Conservation (phyloP, 306 rosid genomes). For the Glycine latifolia region DNA sequence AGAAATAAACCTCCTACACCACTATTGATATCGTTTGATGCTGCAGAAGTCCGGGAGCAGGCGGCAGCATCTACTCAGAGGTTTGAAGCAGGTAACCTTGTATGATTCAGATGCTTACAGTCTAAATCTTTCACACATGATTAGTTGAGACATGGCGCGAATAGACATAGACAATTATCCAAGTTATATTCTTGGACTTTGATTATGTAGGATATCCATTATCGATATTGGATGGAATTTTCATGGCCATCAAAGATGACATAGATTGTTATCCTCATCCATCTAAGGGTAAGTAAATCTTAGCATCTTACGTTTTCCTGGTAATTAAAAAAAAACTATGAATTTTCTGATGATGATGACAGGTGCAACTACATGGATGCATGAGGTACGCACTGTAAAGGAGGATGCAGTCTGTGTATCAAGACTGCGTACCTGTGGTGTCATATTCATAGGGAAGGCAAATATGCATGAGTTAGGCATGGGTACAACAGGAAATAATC, state of each 20-base stretch:
- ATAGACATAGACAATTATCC: constrained; percentile 8
- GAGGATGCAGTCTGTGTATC: constrained; percentile 79
- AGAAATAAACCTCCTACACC: constrained; percentile 66
- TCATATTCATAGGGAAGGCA: constrained; percentile 87
- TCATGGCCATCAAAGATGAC: constrained; percentile 96
- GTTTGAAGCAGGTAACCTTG: constrained; percentile 79
- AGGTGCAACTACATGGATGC: constrained; percentile 96
- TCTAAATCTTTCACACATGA: constrained; percentile 18
- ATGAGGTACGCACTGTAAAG: constrained; percentile 78
- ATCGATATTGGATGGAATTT: constrained; percentile 94
- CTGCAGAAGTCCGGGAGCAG: constrained; percentile 78
- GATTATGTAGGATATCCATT: constrained; percentile 71
- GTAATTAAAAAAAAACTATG: constrained; percentile 25
- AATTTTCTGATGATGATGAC: constrained; percentile 43
- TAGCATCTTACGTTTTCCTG: constrained; percentile 26
- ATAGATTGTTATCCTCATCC: constrained; percentile 89
- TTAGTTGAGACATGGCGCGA: constrained; percentile 30
- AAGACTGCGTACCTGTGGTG: constrained; percentile 86
- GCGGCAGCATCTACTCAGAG: constrained; percentile 90
- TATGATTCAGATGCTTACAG: constrained; percentile 42
- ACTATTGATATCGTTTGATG: constrained; percentile 79
- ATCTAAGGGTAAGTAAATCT: constrained; percentile 70
- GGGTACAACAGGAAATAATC: constrained; percentile 98
- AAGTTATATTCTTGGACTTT: constrained; percentile 38
- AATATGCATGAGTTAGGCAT: constrained; percentile 97